Conservation (phyloP, 179 eudicot species). For the Spinacia oleracea region DNA sequence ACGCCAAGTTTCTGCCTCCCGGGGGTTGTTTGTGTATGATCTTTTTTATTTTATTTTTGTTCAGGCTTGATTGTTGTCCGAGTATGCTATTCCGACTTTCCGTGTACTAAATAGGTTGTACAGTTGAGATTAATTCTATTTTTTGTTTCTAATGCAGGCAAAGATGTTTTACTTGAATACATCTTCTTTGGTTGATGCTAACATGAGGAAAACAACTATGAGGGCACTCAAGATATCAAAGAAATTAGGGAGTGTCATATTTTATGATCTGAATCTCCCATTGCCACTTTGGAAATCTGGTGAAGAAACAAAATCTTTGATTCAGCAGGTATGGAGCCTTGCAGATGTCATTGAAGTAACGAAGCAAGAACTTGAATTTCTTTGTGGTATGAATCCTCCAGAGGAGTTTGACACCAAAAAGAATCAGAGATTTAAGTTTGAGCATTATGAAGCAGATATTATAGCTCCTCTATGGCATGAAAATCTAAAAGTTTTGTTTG, state of each 20-base stretch:
- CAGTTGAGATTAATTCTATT: neutral
- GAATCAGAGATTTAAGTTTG: slow-evolving; percentile 60
- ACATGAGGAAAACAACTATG: slow-evolving; percentile 68
- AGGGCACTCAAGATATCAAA: slow-evolving; percentile 71
- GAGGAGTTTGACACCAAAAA: slow-evolving; percentile 77
- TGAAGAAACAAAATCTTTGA: slow-evolving; percentile 68
- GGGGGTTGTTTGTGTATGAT: neutral
- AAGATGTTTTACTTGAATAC: slow-evolving; percentile 86
- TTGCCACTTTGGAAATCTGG: slow-evolving; percentile 76
- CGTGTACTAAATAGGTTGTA: neutral
- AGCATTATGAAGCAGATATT: slow-evolving; percentile 64
- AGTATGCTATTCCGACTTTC: neutral
- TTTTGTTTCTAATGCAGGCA: slow-evolving; percentile 51
- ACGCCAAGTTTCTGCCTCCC: neutral
- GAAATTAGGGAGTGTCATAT: slow-evolving; percentile 67
- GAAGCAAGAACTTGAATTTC: slow-evolving; percentile 90
- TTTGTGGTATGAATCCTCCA: slow-evolving; percentile 70
- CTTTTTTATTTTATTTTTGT: neutral
- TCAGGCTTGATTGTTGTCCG: neutral
- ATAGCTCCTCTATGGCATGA: slow-evolving; percentile 81
- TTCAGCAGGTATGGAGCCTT: slow-evolving; percentile 58
- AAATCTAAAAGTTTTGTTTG: slow-evolving; percentile 80
- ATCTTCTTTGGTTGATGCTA: slow-evolving; percentile 71
- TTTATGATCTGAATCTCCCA: slow-evolving; percentile 84
- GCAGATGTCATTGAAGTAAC: slow-evolving; percentile 90